These are phyloP conservation scores for Metroxylon sagu DNA, from an alignment of 176 grass and related monocot genomes.

Conservation along the genomic window DNA sequence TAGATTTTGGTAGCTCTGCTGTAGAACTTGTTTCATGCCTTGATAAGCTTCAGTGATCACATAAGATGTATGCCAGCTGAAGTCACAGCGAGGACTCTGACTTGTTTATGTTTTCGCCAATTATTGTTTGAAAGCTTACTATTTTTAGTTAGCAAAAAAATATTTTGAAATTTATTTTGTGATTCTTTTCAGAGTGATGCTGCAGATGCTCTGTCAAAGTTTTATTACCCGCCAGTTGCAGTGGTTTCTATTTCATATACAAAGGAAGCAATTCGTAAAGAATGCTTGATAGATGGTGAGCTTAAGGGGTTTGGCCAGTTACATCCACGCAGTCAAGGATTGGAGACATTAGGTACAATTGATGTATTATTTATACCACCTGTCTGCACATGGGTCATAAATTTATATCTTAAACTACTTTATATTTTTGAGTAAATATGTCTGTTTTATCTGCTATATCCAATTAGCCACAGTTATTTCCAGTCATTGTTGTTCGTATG, in stretches of 20 bases:
- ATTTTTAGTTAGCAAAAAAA: too few relatives aligned
- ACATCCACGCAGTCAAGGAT: slow-evolving; percentile 85
- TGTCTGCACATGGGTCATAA: background rate
- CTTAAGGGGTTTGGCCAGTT: slow-evolving; percentile 93
- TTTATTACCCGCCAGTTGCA: slow-evolving; percentile 94
- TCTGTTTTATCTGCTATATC: too few relatives aligned
- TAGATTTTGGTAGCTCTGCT: too few relatives aligned
- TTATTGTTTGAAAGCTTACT: too few relatives aligned
- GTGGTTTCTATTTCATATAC: slow-evolving; percentile 89
- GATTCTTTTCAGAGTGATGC: slow-evolving; percentile 44
- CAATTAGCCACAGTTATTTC: too few relatives aligned
- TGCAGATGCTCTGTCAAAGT: slow-evolving; percentile 71
- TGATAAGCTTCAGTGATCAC: too few relatives aligned
- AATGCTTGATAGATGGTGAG: slow-evolving; percentile 72
- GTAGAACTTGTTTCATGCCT: too few relatives aligned
- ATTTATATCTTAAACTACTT: background rate
- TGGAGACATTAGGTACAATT: slow-evolving; percentile 72
- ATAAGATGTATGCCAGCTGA: too few relatives aligned
- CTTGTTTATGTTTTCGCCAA: too few relatives aligned
- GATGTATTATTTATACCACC: background rate
- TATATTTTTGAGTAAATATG: too few relatives aligned
- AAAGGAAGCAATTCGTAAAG: slow-evolving; percentile 71
- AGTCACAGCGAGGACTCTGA: too few relatives aligned
- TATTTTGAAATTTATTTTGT: background rate
- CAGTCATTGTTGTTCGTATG: too few relatives aligned